Base-by-base conservation (phyloP, 108 stramenopile genomes). In the Hondaea fermentalgiana region DNA sequence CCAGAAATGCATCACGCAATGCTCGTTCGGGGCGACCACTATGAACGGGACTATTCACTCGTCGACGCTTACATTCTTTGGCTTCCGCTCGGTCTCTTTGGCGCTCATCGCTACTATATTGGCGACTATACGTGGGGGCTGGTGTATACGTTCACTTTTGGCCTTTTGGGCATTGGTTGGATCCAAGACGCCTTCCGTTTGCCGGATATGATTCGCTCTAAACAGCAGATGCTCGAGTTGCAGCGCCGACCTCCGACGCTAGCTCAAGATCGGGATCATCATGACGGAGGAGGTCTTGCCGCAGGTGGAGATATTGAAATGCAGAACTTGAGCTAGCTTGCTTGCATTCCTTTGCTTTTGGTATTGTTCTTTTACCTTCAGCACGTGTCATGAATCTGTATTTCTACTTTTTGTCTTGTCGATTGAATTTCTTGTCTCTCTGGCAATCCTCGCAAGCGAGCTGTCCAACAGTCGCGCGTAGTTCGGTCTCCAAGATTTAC, bases 31-130 rank as follows among this genome's bases (percentile, higher is more conserved):
- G 64, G 64, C 8, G 14, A 57, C 8, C 14, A 57, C 17, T 14
- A 8, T 17, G 17, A 14, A 69, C 14, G 21, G 25, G 45, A 47
- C 25, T 83, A 83, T 23, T 53, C 49, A 21, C 23, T 83, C 17
- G 16, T 35, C 25, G 76, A 83, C 51, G 51, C 76, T 23, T 83
- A 83, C 51, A 53, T 83, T 4, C 51, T 83, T n/a, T 83, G 76
- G 76, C 12, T 83, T 12, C 87, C 87, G n/a, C 55, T 8, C n/a
- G 87, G 87, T 17, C 21, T 87, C 57, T 58, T 87, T 87, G 87
- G 87, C 23, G 5, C 12, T 8, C 87, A 87, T 23, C 57, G 57
- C 42, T 58, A 57, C 57, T 87, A 87, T 4, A 51, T 87, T 3
- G 87, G 87, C 57, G 53, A 87, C 57, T 58, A 57, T 8, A 55